Evolutionary conservation across 1,284 basidiomycete species (phyloP), one percentile per base, ranked within the genome.

Genomic region (Coriolopsis trogii): DNA sequence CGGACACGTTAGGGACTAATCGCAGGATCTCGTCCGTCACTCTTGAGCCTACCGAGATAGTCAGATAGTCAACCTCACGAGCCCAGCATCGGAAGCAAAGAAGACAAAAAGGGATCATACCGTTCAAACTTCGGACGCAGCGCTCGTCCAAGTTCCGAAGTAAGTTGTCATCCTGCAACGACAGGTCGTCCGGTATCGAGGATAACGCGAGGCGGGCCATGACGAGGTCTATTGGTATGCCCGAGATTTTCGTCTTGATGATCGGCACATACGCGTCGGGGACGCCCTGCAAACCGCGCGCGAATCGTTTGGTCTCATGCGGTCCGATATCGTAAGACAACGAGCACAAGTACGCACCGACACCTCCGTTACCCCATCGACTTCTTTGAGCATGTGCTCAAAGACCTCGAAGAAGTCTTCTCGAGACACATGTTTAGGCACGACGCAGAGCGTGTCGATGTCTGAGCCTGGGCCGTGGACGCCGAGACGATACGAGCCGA

Each of bases 391-490:
- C 90, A 98, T 94, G 28, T 82, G 78, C 68, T 95, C 93, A 64
- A 99, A 97, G 30, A 89, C 80, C 0, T 89, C 85, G 66, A 98
- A 98, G 75, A 99, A 99, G 75, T 99, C 94, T 64, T 98, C 95
- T 58, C 93, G 82, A 57, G 89, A 90, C 49, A 99, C 90, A 71
- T 98, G 94, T 70, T 95, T 93, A 5, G 96, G 96, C 25, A 97
- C 97, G 24, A 99, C 96, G 69, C 95, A 95, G 29, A 99, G 79
- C n/a, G 95, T 98, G 76, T 99, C 96, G 69, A 99, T 98, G 84
- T 99, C 96, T 39, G 90, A 84, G 8, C 94, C 93, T 29, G 97
- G 96, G 12, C 93, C 93, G 71, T 99, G 97, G 13, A 99, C 96
- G 51, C 96, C 96, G 37, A 99, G 78, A 60, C 92, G 85, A 77